Conservation (phyloP, 2,329 filamentous ascomycete species). For the Claviceps pazoutovae region DNA sequence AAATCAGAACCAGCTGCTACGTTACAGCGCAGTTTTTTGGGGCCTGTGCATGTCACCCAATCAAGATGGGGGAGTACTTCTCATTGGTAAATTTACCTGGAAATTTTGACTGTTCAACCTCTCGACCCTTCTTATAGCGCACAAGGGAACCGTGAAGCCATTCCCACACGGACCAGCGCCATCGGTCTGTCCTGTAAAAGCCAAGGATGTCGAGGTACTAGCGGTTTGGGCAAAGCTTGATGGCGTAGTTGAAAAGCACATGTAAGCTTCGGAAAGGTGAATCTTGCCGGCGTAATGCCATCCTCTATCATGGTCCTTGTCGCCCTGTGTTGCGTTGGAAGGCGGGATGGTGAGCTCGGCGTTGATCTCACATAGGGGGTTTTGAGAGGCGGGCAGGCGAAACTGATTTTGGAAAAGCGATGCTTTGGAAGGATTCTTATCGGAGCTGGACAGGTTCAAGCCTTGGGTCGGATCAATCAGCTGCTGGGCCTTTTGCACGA, state of each 20-base stretch:
- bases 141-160: slow-evolving; percentile 88
- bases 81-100: slow-evolving; percentile 30
- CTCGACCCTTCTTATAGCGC: slow-evolving; percentile 82
- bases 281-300: slow-evolving; percentile 88
- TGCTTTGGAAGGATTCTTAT: slow-evolving; percentile 77
- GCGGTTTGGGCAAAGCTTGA: slow-evolving; percentile 75
- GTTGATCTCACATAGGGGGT: slow-evolving; percentile 88
- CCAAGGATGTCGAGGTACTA: slow-evolving; percentile 63
- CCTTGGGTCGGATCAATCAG: slow-evolving; percentile 82
- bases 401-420: slow-evolving; percentile 93
- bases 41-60: not conserved
- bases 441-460: slow-evolving; percentile 55
- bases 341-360: slow-evolving; percentile 83
- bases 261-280: slow-evolving; percentile 83
- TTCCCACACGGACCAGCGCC: slow-evolving; percentile 87
- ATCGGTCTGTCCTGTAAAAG: slow-evolving; percentile 85
- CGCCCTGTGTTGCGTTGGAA: slow-evolving; percentile 54
- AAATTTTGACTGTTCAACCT: slow-evolving; percentile 85
- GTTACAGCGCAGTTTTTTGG: not conserved
- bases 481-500: slow-evolving; percentile 92
- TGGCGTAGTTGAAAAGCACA: slow-evolving; percentile 92
- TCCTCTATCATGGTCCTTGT: slow-evolving; percentile 57
- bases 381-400: slow-evolving; percentile 82
- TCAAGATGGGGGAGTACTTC: not conserved
- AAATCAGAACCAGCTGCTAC: not conserved